Evolutionary conservation across 1,284 basidiomycete genomes (phyloP).

Genomic region (Wallemia hederae): DNA sequence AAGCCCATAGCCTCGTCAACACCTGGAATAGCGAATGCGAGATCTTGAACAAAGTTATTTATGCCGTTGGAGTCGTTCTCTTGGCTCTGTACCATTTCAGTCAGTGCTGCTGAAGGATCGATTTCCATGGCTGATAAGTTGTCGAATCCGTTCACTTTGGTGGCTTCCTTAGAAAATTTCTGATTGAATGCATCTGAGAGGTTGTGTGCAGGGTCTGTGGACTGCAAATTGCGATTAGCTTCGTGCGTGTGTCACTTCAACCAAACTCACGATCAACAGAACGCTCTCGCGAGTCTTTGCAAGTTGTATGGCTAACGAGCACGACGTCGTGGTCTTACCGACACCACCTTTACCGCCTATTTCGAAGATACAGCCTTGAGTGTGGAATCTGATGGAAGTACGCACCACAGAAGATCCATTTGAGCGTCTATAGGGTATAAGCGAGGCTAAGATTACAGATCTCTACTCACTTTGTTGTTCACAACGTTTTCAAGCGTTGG

Average conservation of each 20-base stretch:
- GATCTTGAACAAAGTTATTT: conserved; percentile 98
- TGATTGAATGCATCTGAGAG: conserved; percentile 95
- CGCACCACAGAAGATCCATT: conserved; percentile 79
- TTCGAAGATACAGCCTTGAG: conserved; percentile 1
- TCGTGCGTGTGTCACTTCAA: conserved; percentile 1
- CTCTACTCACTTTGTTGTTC: conserved; percentile 54
- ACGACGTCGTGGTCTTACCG: conserved; percentile 88
- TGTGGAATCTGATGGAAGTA: conserved; percentile 6
- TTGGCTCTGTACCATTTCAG: conserved; percentile 28
- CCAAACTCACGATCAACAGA: conserved; percentile 51
- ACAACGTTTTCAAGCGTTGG: conserved; percentile 67
- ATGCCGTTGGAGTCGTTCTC: conserved; percentile 55
- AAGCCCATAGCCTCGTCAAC: conserved; percentile 99
- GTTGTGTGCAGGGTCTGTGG: conserved; percentile 96
- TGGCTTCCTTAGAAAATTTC: conserved; percentile 97
- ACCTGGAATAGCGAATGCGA: conserved; percentile 94
- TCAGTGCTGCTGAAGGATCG: conserved; percentile 40
- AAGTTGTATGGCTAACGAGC: conserved; percentile 78
- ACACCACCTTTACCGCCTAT: conserved; percentile 81
- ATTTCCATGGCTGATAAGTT: conserved; percentile 99
- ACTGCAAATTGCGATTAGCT: conserved; percentile 22
- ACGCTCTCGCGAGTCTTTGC: conserved; percentile 65
- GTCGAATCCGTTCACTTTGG: conserved; percentile 91
- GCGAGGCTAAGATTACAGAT: not conserved
- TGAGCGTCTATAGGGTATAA: not conserved